These are phyloP conservation scores for Clavulina sp. DNA, from an alignment of 768 basidiomycete species.

Conservation along the genomic window DNA sequence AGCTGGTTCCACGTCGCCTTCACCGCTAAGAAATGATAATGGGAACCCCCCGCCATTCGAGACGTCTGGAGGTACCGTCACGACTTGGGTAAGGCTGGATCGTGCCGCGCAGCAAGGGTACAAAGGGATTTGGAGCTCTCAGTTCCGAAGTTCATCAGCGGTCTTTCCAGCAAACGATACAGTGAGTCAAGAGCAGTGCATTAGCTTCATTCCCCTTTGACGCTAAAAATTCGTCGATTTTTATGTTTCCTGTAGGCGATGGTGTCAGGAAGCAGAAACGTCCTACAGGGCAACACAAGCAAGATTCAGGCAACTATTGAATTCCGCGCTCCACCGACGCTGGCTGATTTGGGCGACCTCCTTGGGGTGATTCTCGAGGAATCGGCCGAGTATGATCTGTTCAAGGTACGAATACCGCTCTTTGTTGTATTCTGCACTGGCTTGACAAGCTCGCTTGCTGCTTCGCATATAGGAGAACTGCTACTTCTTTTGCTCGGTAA, in stretches of 20 bases:
- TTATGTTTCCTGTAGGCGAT: neutral
- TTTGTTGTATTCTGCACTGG: neutral
- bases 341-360: neutral
- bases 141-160: neutral
- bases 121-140: neutral
- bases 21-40: too few species aligned
- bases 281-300: neutral
- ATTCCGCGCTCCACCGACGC: neutral
- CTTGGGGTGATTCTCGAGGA: neutral
- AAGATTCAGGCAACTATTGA: neutral
- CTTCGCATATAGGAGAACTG: neutral
- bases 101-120: too few species aligned
- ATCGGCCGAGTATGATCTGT: neutral
- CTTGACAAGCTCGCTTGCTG: neutral
- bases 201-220: neutral
- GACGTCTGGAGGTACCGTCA: too few species aligned
- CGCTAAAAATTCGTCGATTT: neutral
- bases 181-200: neutral
- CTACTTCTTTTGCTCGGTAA: neutral
- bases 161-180: neutral
- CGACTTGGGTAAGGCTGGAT: too few species aligned
- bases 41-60: too few species aligned
- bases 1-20: too few species aligned
- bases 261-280: neutral
- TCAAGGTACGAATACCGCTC: neutral